Base-by-base conservation (phyloP, 192 early-diverging fungal genomes). In the Thamnidium elegans region DNA sequence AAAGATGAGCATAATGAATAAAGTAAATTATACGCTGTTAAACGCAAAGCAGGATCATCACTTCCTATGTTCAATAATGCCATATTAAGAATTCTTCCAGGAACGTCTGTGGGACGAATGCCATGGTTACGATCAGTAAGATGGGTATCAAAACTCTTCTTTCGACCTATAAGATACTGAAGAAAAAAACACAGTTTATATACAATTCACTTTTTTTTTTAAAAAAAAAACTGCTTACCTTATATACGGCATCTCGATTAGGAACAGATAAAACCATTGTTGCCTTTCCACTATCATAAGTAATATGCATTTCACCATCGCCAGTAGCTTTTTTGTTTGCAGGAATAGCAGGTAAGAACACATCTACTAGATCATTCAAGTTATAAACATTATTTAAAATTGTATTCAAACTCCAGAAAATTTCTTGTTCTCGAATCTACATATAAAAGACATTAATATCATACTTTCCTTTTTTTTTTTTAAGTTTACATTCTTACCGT, bases 1-100 rank as follows among this genome's bases (percentile, higher is more conserved):
- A 94, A 94, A 19, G 86, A 89, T 3, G 75, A 72, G 20, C 88
- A 84, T 0, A 96, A 71, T 8, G 94, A 83, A 64, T 86, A 89
- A n/a, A 97, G 82, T 67, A 98, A 82, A 69, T 94, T 87, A 77
- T 97, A 98, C 1, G 90, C 89, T 46, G 90, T 83, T 32, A 90
- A 69, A n/a, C 95, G 78, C 44, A 98, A 72, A 30, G 77, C 78
- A 5, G 91, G 76, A 69, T 95, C 92, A 13, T 86, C 82, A 19
- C 86, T 87, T 0, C 89, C 91, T 30, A 93, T 74, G 69, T 95
- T 95, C 39, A 94, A 74, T 61, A 98, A 63, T 17, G 94, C 90
- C 77, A 97, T 93, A 59, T 94, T 97, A 47, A 97, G 80, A 42
- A 97, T 74, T 26, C 89, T 90, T 4, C 94, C 95, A 0, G 94